A percentile compares a stretch with the other conserved stretches of the same genome.
phyloP scores from a whole-genome alignment of 2,329 filamentous ascomycete species.

The Beauveria australis region DNA sequence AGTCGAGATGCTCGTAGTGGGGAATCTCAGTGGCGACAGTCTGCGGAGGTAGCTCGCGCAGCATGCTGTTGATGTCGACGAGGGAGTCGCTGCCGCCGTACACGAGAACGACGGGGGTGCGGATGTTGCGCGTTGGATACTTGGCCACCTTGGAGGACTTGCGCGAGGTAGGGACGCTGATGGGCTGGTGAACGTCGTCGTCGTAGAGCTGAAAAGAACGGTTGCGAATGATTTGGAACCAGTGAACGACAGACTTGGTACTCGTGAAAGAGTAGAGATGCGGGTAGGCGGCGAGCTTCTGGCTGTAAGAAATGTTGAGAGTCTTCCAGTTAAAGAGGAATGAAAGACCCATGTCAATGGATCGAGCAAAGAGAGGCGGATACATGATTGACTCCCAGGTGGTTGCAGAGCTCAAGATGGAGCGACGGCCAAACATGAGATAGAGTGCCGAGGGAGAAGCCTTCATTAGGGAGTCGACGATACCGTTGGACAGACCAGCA shows the following conservation, averaged over 20 bases:
- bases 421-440: conserved; percentile 83
- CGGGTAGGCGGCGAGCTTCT: conserved; percentile 92
- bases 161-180: conserved; percentile 60
- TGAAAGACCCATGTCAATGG: conserved; percentile 72
- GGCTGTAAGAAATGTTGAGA: conserved; percentile 71
- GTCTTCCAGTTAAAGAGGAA: conserved; percentile 90
- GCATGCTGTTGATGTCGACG: conserved; percentile 89
- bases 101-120: conserved; percentile 85
- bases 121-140: conserved; percentile 95
- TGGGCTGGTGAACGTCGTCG: conserved; percentile 75
- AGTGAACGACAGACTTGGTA: conserved; percentile 94
- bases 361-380: conserved; percentile 80
- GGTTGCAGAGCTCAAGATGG: conserved; percentile 83
- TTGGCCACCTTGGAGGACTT: conserved; percentile 95
- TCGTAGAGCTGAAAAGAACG: conserved; percentile 98
- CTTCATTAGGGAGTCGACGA: conserved; percentile 89
- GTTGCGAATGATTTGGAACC: conserved; percentile 98
- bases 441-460: conserved; percentile 88
- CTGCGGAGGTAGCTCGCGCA: conserved; percentile 74
- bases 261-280: conserved; percentile 96
- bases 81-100: conserved; percentile 92
- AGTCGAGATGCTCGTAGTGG: conserved; percentile 95
- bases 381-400: conserved; percentile 98
- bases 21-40: conserved; percentile 81
- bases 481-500: conserved; percentile 77